These are phyloP conservation scores for Phytophthora litchii DNA, from an alignment of 352 stramenopile genomes.

Conservation along the genomic window DNA sequence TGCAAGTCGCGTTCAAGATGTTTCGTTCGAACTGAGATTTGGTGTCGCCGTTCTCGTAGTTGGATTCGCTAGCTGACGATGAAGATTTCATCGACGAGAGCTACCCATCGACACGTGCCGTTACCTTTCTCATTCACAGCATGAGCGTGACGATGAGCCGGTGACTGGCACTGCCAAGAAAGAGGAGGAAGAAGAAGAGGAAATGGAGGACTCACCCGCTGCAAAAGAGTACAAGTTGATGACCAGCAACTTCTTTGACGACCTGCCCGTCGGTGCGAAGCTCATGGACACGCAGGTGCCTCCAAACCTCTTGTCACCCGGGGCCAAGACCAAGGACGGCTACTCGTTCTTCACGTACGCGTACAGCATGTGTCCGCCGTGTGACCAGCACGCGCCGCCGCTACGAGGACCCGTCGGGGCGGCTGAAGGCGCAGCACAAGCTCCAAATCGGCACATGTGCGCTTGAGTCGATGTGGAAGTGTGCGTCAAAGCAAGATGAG, in stretches of 20 bases:
- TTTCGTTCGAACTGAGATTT: constrained; percentile 60
- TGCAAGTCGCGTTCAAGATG: constrained; percentile 33
- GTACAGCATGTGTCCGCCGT: constrained; percentile 60
- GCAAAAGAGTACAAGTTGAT: constrained; percentile 23
- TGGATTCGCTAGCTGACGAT: constrained; percentile 52
- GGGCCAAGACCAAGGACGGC: constrained; percentile 47
- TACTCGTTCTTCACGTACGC: constrained; percentile 67
- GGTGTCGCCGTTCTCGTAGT: constrained; percentile 54
- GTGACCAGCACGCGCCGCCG: constrained; percentile 67
- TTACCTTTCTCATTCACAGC: constrained; percentile 13
- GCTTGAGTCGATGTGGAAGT: constrained; percentile 64
- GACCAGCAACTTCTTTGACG: constrained; percentile 55
- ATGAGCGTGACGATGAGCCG: constrained; percentile 23
- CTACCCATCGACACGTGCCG: constrained; percentile 29
- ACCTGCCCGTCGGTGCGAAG: constrained; percentile 51
- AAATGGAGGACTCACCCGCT: constrained; percentile 15
- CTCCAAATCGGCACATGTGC: constrained; percentile 46
- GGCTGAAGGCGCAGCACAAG: constrained; percentile 68
- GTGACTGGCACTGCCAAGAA: constrained; percentile 17
- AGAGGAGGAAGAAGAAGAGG: constrained; percentile 25
- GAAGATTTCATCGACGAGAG: constrained; percentile 43
- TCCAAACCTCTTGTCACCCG: constrained; percentile 31
- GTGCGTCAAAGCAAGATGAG: constrained; percentile 43
- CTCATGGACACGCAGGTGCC: constrained; percentile 56
- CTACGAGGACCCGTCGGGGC: constrained; percentile 67